Percentiles rank a stretch among this genome's conserved stretches.
phyloP scores from a whole-genome alignment of 345 rosid species.

The Populus alba region DNA sequence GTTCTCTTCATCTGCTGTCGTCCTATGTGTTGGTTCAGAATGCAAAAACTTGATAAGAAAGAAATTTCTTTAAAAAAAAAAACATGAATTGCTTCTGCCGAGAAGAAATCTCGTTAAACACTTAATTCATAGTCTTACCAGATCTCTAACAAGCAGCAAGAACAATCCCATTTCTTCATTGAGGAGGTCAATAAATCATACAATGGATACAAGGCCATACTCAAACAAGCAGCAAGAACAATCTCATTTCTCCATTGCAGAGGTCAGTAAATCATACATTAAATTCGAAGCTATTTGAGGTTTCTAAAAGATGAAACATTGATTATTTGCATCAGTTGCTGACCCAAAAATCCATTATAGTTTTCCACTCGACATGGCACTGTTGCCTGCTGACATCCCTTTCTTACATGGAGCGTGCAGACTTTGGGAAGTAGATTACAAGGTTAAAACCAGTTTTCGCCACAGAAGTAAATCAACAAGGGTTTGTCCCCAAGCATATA shows the following conservation, averaged over 20 bases:
- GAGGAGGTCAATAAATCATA: not conserved
- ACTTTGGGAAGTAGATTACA: constrained; percentile 8
- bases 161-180: not conserved
- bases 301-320: constrained; percentile 20
- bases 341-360: constrained; percentile 16
- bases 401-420: not conserved
- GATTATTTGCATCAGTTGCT: constrained; percentile 18
- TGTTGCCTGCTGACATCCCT: constrained; percentile 21
- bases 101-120: not conserved
- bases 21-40: too few relatives aligned
- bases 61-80: not conserved
- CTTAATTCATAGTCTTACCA: not conserved
- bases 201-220: constrained; percentile 7
- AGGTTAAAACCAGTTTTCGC: not conserved
- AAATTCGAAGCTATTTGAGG: constrained; percentile 6
- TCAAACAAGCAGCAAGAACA: not conserved
- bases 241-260: not conserved
- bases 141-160: not conserved
- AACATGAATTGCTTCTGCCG: too few relatives aligned
- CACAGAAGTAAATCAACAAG: not conserved
- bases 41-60: not conserved
- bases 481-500: not conserved
- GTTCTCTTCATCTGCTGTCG: too few relatives aligned
- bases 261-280: not conserved
- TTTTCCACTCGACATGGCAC: constrained; percentile 2